Base-by-base conservation (phyloP, 192 early-diverging fungal species). In the Ambispora gerdemannii region DNA sequence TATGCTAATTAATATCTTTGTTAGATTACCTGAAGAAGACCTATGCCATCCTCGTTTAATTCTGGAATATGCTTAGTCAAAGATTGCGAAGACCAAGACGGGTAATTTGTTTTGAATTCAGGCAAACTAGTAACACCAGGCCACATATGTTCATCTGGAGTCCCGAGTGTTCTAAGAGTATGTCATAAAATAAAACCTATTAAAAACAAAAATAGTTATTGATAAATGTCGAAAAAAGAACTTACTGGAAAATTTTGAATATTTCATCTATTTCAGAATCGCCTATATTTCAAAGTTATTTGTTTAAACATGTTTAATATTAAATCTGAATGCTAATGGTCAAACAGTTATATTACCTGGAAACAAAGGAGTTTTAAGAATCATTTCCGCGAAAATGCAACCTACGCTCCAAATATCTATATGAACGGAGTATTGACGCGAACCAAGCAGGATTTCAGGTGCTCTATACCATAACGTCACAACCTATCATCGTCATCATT, bases 331-430 rank as follows among this genome's bases (percentile, higher is more conserved):
- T 10, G 33, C 3, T 60, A 25, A 27, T 33, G 3, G 25, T 63
- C 31, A 32, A 53, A 30, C 33, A 15, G 35, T 15, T 49, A 0
- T 65, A 8, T 38, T 84, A 80, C 93, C 94, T 33, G 95, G 92
- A 65, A 98, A 98, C 47, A 98, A 75, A 1, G 97, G 92, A 19
- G 76, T 76, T 38, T 89, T 81, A 35, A 79, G 76, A 32, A 85
- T 81, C 93, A 99, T 92, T 80, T 99, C 97, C 32, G 94, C 94
- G 85, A 99, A 92, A 70, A 99, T 96, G 76, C 96, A 98, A 0
- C 94, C 97, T 51, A 96, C 88, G 59, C 89, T 91, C 97, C 97
- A 99, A 83, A 99, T 96, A 78, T 99, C 97, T 32, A 99, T 90
- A 8, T 88, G 90, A 10, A 91, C 93, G 13, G 92, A 92, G 79